Percentiles rank a stretch among this genome's conserved stretches.
These are phyloP conservation scores for Penicillium vulpinum DNA, from an alignment of 2,329 filamentous ascomycete species.

Conservation along the genomic window DNA sequence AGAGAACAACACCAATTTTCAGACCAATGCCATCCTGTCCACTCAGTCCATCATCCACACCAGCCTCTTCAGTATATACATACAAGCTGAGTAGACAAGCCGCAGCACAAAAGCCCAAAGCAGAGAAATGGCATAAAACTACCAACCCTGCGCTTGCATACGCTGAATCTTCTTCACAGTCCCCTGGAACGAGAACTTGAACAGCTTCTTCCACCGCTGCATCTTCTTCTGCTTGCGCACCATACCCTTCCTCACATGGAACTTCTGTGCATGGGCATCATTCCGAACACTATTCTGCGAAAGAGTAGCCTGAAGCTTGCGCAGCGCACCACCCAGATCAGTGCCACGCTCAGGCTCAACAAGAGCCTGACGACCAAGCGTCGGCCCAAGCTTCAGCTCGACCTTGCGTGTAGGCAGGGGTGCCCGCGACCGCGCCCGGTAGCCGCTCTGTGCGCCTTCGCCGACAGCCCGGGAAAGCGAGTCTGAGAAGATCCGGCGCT, in stretches of 20 bases:
- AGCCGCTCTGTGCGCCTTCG: slow-evolving; percentile 10
- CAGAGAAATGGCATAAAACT: slow-evolving; percentile 10
- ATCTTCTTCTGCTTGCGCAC: slow-evolving; percentile 41
- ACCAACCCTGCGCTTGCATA: slow-evolving; percentile 51
- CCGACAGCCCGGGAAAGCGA: slow-evolving; percentile 25
- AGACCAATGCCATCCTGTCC: slow-evolving; percentile 9
- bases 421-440: slow-evolving; percentile 9
- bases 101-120: neutral
- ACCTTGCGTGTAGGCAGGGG: slow-evolving; percentile 25
- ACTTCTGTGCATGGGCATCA: slow-evolving; percentile 38
- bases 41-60: slow-evolving; percentile 5
- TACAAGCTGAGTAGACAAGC: slow-evolving; percentile 12
- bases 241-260: slow-evolving; percentile 46
- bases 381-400: slow-evolving; percentile 40
- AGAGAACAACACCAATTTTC: slow-evolving; percentile 8
- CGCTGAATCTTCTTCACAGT: slow-evolving; percentile 45
- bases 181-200: slow-evolving; percentile 45
- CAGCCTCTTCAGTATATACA: slow-evolving; percentile 19
- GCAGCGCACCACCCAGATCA: slow-evolving; percentile 33
- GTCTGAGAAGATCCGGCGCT: slow-evolving; percentile 14
- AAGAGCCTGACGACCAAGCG: slow-evolving; percentile 37
- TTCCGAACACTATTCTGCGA: slow-evolving; percentile 35
- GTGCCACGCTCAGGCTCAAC: slow-evolving; percentile 37
- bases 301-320: slow-evolving; percentile 28
- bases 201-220: slow-evolving; percentile 46